A percentile compares a stretch with the other conserved stretches of the same genome.
phyloP scores from a whole-genome alignment of 164 flowering plant genomes.

The Sedum album region DNA sequence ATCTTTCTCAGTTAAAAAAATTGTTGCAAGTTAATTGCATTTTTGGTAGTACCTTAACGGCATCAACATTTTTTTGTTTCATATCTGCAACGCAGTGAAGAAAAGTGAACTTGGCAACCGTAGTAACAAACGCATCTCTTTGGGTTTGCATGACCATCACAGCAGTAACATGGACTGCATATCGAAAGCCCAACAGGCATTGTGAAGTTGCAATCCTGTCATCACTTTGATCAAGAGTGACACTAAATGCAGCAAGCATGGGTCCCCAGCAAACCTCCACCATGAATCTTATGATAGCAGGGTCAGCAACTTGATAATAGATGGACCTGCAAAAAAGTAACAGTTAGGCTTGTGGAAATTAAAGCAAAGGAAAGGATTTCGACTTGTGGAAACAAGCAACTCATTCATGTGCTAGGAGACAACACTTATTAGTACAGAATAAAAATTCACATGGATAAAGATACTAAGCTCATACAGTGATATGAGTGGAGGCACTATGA shows the following conservation, averaged over 20 bases:
- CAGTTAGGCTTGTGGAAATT: neutral
- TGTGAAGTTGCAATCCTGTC: constrained; percentile 70
- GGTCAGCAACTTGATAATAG: constrained; percentile 74
- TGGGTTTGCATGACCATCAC: constrained; percentile 98
- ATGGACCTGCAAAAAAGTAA: constrained; percentile 47
- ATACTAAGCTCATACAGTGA: neutral
- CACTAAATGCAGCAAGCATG: constrained; percentile 96
- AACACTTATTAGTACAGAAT: neutral
- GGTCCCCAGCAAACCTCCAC: constrained; percentile 99
- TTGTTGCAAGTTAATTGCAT: neutral
- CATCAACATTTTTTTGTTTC: constrained; percentile 99
- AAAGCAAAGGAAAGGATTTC: neutral
- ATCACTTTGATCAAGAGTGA: constrained; percentile 96
- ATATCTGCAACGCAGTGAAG: constrained; percentile 97
- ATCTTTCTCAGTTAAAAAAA: neutral
- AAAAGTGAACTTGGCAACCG: constrained; percentile 91
- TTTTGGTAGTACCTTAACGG: constrained; percentile 62
- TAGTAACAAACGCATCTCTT: constrained; percentile 95
- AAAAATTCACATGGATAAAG: neutral
- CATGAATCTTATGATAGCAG: constrained; percentile 87
- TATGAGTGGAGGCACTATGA: neutral
- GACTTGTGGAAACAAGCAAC: neutral
- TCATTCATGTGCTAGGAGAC: neutral
- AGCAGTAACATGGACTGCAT: constrained; percentile 96
- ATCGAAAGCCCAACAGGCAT: constrained; percentile 76